Conservation (phyloP, 139 green algal species). For the Astrephomene gubernaculifera region DNA sequence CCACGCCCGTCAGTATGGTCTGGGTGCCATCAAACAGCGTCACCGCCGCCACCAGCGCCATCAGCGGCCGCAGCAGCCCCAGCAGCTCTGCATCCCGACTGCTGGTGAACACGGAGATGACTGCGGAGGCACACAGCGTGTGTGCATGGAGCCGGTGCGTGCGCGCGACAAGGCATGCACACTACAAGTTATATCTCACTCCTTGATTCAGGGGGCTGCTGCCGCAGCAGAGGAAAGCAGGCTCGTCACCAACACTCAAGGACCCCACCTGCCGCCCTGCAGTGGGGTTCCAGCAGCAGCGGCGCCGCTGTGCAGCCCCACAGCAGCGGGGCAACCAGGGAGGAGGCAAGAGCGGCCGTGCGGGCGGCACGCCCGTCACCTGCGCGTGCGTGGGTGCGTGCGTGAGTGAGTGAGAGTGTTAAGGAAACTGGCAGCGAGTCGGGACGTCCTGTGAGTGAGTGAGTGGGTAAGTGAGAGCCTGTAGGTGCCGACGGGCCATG, state of each 20-base stretch:
- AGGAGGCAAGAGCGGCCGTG: slow-evolving; percentile 38
- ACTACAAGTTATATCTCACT: too few relatives aligned
- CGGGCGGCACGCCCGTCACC: slow-evolving; percentile 25
- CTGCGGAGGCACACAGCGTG: too few relatives aligned
- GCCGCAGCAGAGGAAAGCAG: too few relatives aligned
- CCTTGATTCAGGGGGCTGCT: too few relatives aligned
- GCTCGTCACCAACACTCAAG: too few relatives aligned
- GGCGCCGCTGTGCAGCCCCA: slow-evolving; percentile 49
- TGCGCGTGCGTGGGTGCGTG: background rate
- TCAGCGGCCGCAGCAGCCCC: slow-evolving; percentile 54
- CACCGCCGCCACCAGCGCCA: slow-evolving; percentile 60
- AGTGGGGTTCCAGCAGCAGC: slow-evolving; percentile 52
- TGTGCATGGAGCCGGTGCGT: too few relatives aligned
- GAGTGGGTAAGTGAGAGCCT: too few relatives aligned
- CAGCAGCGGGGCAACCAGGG: slow-evolving; percentile 46
- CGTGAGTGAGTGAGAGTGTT: too few relatives aligned
- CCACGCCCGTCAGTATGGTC: slow-evolving; percentile 64
- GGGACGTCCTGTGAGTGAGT: too few relatives aligned
- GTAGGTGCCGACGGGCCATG: too few relatives aligned
- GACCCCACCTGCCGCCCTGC: slow-evolving; percentile 26
- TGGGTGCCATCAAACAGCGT: slow-evolving; percentile 61
- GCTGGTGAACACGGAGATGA: slow-evolving; percentile 62
- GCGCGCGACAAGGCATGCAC: too few relatives aligned
- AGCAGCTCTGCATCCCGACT: slow-evolving; percentile 49
- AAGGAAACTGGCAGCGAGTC: too few relatives aligned